These are phyloP conservation scores for Alternaria consortialis DNA, from an alignment of 2,329 filamentous ascomycete genomes.

Conservation along the genomic window DNA sequence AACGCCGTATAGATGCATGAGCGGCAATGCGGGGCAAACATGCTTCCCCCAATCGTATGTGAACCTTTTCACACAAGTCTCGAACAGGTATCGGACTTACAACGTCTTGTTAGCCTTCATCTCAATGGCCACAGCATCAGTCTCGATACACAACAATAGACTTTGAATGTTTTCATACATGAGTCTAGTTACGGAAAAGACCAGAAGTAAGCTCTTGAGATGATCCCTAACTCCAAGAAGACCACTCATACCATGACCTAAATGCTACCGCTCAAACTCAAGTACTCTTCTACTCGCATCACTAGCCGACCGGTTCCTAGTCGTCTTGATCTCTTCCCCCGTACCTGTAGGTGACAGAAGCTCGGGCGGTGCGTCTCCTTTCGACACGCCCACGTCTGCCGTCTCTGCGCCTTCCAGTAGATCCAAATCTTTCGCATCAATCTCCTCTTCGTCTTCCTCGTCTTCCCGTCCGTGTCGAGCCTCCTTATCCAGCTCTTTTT, in stretches of 20 bases:
- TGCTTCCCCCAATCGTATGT: no score
- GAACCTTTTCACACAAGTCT: no score
- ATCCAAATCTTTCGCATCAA: slow-evolving; percentile 54
- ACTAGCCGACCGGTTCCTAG: slow-evolving; percentile 42
- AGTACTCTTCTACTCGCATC: slow-evolving; percentile 49
- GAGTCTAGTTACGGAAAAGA: not conserved
- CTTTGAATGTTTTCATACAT: slow-evolving; percentile 1
- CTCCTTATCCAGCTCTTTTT: slow-evolving; percentile 87
- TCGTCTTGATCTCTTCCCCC: slow-evolving; percentile 38
- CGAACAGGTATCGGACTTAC: not conserved
- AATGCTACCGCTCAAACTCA: slow-evolving; percentile 49
- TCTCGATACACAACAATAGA: not conserved
- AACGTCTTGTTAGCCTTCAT: not conserved
- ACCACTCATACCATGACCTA: not conserved
- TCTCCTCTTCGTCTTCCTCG: slow-evolving; percentile 72
- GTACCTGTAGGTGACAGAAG: slow-evolving; percentile 29
- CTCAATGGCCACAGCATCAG: not conserved
- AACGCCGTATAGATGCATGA: no score
- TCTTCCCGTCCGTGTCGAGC: slow-evolving; percentile 63
- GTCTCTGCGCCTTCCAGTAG: slow-evolving; percentile 62
- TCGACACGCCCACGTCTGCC: slow-evolving; percentile 50
- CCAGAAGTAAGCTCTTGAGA: slow-evolving; percentile 1
- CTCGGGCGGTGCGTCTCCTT: slow-evolving; percentile 29
- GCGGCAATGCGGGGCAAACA: no score
- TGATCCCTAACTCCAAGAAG: slow-evolving; percentile 9